Conservation (phyloP, 129 eudicot species). For the Flaveria robusta region DNA sequence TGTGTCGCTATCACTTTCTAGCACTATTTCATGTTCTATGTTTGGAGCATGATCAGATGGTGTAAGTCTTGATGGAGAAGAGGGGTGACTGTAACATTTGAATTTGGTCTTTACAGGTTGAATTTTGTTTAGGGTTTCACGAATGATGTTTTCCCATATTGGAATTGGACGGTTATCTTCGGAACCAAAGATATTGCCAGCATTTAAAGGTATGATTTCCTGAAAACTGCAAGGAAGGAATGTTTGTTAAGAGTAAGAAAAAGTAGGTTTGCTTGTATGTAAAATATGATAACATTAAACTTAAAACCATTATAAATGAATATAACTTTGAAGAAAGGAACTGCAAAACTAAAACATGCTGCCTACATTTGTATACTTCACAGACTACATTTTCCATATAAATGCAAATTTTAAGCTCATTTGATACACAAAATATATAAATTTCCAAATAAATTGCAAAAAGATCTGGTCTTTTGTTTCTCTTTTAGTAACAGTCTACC, state of each 20-base stretch:
- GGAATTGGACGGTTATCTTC: slow-evolving; percentile 81
- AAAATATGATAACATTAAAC: slow-evolving; percentile 1
- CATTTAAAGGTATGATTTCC: slow-evolving; percentile 87
- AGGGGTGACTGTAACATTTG: slow-evolving; percentile 78
- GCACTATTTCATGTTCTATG: slow-evolving; percentile 52
- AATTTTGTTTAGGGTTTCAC: slow-evolving; percentile 58
- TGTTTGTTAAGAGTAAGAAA: background rate
- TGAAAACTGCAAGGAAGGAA: slow-evolving; percentile 56
- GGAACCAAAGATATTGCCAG: slow-evolving; percentile 83
- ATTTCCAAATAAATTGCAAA: background rate
- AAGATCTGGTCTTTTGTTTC: background rate
- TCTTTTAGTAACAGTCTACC: slow-evolving; percentile 7
- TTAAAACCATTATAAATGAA: background rate
- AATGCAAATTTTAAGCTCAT: background rate
- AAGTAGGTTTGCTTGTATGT: slow-evolving; percentile 9
- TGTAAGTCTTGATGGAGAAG: slow-evolving; percentile 85
- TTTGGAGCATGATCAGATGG: slow-evolving; percentile 55
- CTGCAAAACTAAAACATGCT: background rate
- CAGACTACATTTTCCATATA: background rate
- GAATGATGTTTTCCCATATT: slow-evolving; percentile 82
- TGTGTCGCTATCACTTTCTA: slow-evolving; percentile 60
- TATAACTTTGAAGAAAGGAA: background rate
- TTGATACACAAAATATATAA: background rate
- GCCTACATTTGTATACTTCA: background rate
- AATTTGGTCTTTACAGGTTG: slow-evolving; percentile 47